A percentile compares a stretch with the other conserved stretches of the same genome.
These are phyloP conservation scores for Lachancea mirantina DNA, from an alignment of 805 yeast species.

Conservation along the genomic window DNA sequence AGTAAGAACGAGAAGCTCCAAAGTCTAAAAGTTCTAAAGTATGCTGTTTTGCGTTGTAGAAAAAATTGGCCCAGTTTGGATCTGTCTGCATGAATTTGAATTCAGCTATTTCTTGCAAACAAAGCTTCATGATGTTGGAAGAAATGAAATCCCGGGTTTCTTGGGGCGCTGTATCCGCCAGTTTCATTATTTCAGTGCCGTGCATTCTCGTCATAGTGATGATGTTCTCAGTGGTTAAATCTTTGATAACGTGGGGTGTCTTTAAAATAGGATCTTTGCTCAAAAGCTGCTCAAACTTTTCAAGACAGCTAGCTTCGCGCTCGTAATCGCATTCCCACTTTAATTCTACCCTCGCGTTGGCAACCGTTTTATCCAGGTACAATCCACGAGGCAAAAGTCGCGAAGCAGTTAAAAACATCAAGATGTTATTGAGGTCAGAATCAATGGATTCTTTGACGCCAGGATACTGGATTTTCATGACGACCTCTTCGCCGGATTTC, in stretches of 20 bases:
- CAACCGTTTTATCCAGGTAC: slow-evolving; percentile 85
- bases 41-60: slow-evolving; percentile 63
- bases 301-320: slow-evolving; percentile 76
- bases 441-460: slow-evolving; percentile 93
- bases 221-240: slow-evolving; percentile 72
- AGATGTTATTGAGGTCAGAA: slow-evolving; percentile 81
- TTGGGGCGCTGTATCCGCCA: slow-evolving; percentile 55
- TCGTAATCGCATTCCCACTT: slow-evolving; percentile 97
- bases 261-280: slow-evolving; percentile 54
- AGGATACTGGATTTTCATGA: slow-evolving; percentile 94
- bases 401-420: slow-evolving; percentile 79
- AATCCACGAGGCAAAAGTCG: slow-evolving; percentile 83
- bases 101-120: slow-evolving; percentile 75
- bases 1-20: slow-evolving; percentile 86
- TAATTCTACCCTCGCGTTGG: slow-evolving; percentile 84
- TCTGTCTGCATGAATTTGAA: slow-evolving; percentile 96
- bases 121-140: slow-evolving; percentile 75
- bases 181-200: slow-evolving; percentile 76
- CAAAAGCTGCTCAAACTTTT: slow-evolving; percentile 57
- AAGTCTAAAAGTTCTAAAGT: slow-evolving; percentile 86
- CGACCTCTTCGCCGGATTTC: slow-evolving; percentile 63
- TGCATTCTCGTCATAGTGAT: slow-evolving; percentile 84
- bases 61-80: slow-evolving; percentile 98
- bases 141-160: slow-evolving; percentile 75
- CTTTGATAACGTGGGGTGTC: slow-evolving; percentile 76